Evolutionary conservation across 306 rosid genomes (phyloP).

Genomic region (Hylodesmum podocarpum): DNA sequence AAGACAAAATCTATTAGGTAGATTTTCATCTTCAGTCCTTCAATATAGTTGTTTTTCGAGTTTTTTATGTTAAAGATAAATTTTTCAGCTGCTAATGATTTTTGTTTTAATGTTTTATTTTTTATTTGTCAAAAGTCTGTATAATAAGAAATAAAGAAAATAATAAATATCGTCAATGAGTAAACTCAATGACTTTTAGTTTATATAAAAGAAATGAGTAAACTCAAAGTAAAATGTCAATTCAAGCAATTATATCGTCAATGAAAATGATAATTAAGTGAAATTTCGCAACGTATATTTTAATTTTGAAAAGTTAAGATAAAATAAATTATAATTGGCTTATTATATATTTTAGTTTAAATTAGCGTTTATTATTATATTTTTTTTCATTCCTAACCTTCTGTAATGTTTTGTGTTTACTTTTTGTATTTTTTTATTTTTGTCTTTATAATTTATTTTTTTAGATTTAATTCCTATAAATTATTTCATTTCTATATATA

Average conservation of each 20-base stretch:
- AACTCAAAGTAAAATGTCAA: not conserved
- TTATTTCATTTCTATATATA: too few relatives aligned
- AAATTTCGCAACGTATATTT: not conserved
- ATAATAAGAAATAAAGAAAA: not conserved
- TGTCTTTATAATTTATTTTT: too few relatives aligned
- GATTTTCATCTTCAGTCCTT: slow-evolving; percentile 13
- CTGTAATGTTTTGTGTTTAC: too few relatives aligned
- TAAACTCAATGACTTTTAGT: too few relatives aligned
- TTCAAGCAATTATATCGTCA: not conserved
- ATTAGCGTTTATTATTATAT: too few relatives aligned
- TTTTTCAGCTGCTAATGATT: not conserved
- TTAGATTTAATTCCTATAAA: too few relatives aligned
- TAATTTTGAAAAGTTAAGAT: not conserved
- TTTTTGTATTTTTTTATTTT: too few relatives aligned
- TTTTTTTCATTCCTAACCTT: too few relatives aligned
- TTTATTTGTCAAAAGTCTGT: not conserved
- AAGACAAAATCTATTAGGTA: slow-evolving; percentile 10
- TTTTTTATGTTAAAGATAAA: not conserved
- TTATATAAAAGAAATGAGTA: not conserved
- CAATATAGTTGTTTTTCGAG: not conserved
- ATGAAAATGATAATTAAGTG: not conserved
- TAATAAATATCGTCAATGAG: too few relatives aligned
- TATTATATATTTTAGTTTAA: too few relatives aligned
- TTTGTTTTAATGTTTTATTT: not conserved
- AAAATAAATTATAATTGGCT: not conserved